These are phyloP conservation scores for Candida takata DNA, from an alignment of 805 yeast species.

Conservation along the genomic window DNA sequence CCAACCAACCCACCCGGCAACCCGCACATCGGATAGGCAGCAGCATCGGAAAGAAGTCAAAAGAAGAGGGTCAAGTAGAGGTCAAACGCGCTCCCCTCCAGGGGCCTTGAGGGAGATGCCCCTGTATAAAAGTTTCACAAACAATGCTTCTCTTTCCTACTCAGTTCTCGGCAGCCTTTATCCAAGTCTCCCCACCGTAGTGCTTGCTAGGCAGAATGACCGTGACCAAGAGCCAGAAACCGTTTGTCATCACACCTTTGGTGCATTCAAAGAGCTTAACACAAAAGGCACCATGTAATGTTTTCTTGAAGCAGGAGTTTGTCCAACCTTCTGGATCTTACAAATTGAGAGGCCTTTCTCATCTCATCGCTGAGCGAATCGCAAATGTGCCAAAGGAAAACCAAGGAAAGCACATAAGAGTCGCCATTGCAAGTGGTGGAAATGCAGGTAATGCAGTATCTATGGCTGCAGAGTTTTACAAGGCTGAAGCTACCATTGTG, in stretches of 20 bases:
- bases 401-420: conserved; percentile 28
- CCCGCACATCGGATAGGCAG: too few relatives aligned
- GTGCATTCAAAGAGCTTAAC: conserved; percentile 28
- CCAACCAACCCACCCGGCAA: too few relatives aligned
- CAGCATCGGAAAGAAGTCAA: too few relatives aligned
- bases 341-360: conserved; percentile 49
- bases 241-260: conserved; percentile 30
- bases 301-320: conserved; percentile 42
- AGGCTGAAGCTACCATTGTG: conserved; percentile 45
- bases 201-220: neutral
- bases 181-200: too few relatives aligned
- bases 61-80: too few relatives aligned
- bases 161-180: too few relatives aligned
- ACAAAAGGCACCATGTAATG: conserved; percentile 28
- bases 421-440: conserved; percentile 50
- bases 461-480: conserved; percentile 32
- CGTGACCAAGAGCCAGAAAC: conserved; percentile 5
- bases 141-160: too few relatives aligned
- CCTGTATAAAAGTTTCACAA: too few relatives aligned
- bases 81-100: too few relatives aligned
- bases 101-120: too few relatives aligned
- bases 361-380: conserved; percentile 33
- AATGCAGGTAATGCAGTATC: conserved; percentile 53
- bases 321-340: conserved; percentile 54
- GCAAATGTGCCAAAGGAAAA: conserved; percentile 14